Percentiles rank a stretch among this genome's conserved stretches.
Evolutionary conservation across 306 rosid genomes (phyloP).

Genomic region (Fragaria vesca): DNA sequence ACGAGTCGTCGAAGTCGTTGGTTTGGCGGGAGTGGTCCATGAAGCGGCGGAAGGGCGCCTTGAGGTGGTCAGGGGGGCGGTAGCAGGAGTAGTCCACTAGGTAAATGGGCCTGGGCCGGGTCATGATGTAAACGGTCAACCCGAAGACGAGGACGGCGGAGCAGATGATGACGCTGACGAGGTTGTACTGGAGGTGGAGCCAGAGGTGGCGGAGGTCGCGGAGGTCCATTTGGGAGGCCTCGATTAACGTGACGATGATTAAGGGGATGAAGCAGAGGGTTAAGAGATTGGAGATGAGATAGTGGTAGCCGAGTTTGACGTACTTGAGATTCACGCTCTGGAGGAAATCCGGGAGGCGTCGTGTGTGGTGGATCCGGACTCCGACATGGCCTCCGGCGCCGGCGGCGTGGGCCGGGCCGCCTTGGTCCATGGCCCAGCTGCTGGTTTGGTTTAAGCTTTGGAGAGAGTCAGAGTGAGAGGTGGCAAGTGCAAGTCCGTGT

Average conservation of each 20-base stretch:
- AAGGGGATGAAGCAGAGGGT: conserved; percentile 58
- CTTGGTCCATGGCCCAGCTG: conserved; percentile 39
- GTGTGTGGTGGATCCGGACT: conserved; percentile 53
- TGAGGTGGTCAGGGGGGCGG: conserved; percentile 58
- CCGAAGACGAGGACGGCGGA: conserved; percentile 62
- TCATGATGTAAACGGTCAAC: conserved; percentile 53
- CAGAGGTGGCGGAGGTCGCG: conserved; percentile 54
- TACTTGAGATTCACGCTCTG: conserved; percentile 77
- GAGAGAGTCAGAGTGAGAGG: not conserved
- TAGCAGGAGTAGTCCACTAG: conserved; percentile 59
- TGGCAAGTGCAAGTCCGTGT: not conserved
- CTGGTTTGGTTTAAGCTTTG: not conserved
- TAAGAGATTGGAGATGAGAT: conserved; percentile 60
- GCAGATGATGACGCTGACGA: conserved; percentile 46
- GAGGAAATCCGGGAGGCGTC: conserved; percentile 66
- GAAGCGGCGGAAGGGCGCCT: conserved; percentile 51
- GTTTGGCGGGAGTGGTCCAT: conserved; percentile 60
- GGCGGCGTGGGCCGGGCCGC: conserved; percentile 34
- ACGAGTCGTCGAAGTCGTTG: conserved; percentile 60
- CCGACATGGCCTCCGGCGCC: conserved; percentile 24
- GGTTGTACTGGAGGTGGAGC: conserved; percentile 73
- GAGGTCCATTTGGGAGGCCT: conserved; percentile 54
- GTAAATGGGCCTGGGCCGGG: conserved; percentile 57
- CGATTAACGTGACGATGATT: conserved; percentile 53
- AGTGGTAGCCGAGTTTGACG: conserved; percentile 79